Conservation (phyloP, 306 rosid genomes). For the Cicer bijugum region DNA sequence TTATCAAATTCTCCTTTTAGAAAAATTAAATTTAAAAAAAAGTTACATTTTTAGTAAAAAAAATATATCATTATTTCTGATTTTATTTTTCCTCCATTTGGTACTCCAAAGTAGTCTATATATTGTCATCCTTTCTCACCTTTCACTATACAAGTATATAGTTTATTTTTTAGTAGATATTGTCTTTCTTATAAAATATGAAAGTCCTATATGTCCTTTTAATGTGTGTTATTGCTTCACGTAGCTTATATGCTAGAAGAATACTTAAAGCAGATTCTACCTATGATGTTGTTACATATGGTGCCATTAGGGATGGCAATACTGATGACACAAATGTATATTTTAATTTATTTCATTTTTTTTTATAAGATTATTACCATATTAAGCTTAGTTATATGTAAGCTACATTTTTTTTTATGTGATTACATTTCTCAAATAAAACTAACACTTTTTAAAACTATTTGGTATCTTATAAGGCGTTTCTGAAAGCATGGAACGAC, state of each 20-base stretch:
- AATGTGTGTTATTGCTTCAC: background rate
- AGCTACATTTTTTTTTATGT: background rate
- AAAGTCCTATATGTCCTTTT: background rate
- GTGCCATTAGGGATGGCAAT: slow-evolving; percentile 53
- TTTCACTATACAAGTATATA: no score
- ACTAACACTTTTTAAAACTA: background rate
- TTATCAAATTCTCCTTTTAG: no score
- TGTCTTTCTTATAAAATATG: background rate
- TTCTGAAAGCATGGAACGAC: slow-evolving; percentile 54
- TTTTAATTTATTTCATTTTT: background rate
- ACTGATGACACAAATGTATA: slow-evolving; percentile 50
- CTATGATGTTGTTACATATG: slow-evolving; percentile 52
- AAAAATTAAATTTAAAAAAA: no score
- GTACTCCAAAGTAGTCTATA: no score
- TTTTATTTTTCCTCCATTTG: no score
- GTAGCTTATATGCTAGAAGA: background rate
- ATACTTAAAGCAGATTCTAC: background rate
- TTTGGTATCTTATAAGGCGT: slow-evolving; percentile 48
- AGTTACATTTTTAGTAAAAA: no score
- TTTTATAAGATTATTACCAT: background rate
- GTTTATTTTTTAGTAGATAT: no score
- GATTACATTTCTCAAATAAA: background rate
- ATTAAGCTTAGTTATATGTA: background rate
- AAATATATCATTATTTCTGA: no score
- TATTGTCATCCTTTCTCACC: no score